phyloP scores from a whole-genome alignment of 1,284 basidiomycete species.

The Thecaphora thlaspeos region DNA sequence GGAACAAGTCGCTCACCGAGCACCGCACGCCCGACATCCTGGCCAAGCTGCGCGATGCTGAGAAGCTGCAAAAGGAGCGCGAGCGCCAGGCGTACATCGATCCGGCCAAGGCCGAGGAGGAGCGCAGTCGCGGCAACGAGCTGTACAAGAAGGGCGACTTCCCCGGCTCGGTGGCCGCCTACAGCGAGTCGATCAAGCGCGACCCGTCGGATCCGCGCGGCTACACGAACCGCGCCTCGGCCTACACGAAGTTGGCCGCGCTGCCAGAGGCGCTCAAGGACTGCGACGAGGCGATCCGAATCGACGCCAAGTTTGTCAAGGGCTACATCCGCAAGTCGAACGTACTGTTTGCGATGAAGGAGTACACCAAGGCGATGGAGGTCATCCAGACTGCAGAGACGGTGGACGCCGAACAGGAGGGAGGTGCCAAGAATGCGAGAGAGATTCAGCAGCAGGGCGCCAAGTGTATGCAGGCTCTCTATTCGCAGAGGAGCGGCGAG shows the following conservation, averaged over 20 bases:
- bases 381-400: slow-evolving; percentile 44
- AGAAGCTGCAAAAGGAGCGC: slow-evolving; percentile 74
- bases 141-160: slow-evolving; percentile 72
- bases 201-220: slow-evolving; percentile 84
- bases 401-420: slow-evolving; percentile 36
- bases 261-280: slow-evolving; percentile 96
- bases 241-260: slow-evolving; percentile 91
- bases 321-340: slow-evolving; percentile 92
- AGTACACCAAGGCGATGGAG: slow-evolving; percentile 70
- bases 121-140: slow-evolving; percentile 87
- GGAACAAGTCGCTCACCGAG: slow-evolving; percentile 74
- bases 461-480: slow-evolving; percentile 70
- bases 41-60: slow-evolving; percentile 73
- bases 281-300: slow-evolving; percentile 85
- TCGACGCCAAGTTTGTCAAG: slow-evolving; percentile 75
- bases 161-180: slow-evolving; percentile 85
- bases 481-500: slow-evolving; percentile 78
- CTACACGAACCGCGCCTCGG: slow-evolving; percentile 95
- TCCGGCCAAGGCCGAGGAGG: slow-evolving; percentile 77
- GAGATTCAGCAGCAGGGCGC: slow-evolving; percentile 43
- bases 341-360: slow-evolving; percentile 85
- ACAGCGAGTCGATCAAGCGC: slow-evolving; percentile 95
- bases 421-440: slow-evolving; percentile 32
- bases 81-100: slow-evolving; percentile 84
- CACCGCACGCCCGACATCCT: slow-evolving; percentile 93